A percentile compares a stretch with the other conserved stretches of the same genome.
Evolutionary conservation across 371 early-diverging fungal species (phyloP).

Genomic region (Apophysomyces trapeziformis): DNA sequence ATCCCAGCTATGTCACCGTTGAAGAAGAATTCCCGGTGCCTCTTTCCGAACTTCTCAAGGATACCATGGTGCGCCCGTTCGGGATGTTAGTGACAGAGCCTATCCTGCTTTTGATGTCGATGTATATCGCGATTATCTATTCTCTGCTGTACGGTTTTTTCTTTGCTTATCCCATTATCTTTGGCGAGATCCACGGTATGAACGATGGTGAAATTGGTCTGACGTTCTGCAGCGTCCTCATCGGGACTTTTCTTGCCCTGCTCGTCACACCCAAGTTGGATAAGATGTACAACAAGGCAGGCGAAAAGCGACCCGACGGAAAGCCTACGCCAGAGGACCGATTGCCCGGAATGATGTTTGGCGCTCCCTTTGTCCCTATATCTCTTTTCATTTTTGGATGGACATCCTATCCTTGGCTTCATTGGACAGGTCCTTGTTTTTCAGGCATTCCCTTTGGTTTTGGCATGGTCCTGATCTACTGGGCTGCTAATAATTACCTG

Average conservation of each 20-base stretch:
- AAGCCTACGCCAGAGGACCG: slow-evolving; percentile 46
- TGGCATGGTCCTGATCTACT: slow-evolving; percentile 50
- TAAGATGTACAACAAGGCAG: slow-evolving; percentile 22
- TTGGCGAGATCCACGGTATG: slow-evolving; percentile 34
- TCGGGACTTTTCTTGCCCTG: slow-evolving; percentile 42
- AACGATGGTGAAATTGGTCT: slow-evolving; percentile 48
- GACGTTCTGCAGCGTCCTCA: slow-evolving; percentile 44
- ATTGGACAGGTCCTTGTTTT: slow-evolving; percentile 42
- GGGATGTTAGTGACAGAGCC: slow-evolving; percentile 47
- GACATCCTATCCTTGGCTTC: slow-evolving; percentile 46
- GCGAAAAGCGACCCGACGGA: slow-evolving; percentile 17
- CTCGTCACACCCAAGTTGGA: slow-evolving; percentile 39
- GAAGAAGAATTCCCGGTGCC: slow-evolving; percentile 42
- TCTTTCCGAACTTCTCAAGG: slow-evolving; percentile 33
- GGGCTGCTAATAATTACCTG: slow-evolving; percentile 48
- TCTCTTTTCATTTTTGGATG: slow-evolving; percentile 52
- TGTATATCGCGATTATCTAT: slow-evolving; percentile 49
- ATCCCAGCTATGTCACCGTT: slow-evolving; percentile 35
- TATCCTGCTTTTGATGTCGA: slow-evolving; percentile 42
- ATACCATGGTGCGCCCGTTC: slow-evolving; percentile 43
- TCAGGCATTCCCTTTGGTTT: slow-evolving; percentile 50
- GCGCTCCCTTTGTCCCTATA: slow-evolving; percentile 45
- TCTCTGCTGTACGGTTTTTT: slow-evolving; percentile 49
- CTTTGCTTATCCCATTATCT: slow-evolving; percentile 50
- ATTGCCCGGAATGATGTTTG: slow-evolving; percentile 49